These are phyloP conservation scores for Borovskyia barvae DNA, from an alignment of 208 protist species.

Conservation along the genomic window DNA sequence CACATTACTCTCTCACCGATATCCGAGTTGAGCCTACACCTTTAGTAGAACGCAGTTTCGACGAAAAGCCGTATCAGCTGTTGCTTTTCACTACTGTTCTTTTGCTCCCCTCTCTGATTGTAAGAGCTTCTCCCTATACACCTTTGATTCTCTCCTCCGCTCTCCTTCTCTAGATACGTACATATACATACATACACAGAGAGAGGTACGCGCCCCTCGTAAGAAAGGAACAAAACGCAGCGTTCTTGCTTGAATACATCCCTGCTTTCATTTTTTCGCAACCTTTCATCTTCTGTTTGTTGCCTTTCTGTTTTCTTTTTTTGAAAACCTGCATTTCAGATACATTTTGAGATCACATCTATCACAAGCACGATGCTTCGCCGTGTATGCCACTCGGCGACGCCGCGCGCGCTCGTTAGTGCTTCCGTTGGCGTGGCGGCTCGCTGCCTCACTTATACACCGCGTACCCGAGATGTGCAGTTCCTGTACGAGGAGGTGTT, in stretches of 20 bases:
- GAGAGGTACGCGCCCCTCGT: too few species aligned
- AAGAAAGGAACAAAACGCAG: too few species aligned
- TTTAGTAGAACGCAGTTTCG: too few species aligned
- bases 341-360: neutral
- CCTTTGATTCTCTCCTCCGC: too few species aligned
- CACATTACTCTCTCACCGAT: too few species aligned
- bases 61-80: too few species aligned
- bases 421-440: slow-evolving; percentile 6
- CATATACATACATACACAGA: too few species aligned
- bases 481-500: slow-evolving; percentile 88
- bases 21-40: too few species aligned
- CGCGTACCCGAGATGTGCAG: slow-evolving; percentile 48
- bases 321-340: neutral
- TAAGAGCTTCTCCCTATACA: too few species aligned
- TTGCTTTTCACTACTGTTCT: too few species aligned
- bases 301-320: neutral
- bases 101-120: too few species aligned
- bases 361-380: slow-evolving; percentile 34
- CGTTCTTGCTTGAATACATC: neutral
- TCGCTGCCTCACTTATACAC: slow-evolving; percentile 45
- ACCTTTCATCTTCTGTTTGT: slow-evolving; percentile 7
- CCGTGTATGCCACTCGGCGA: slow-evolving; percentile 21
- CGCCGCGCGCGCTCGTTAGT: neutral
- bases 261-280: slow-evolving; percentile 1
- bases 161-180: too few species aligned